Conservation (phyloP, 1,284 basidiomycete species). For the Afroboletus lepidellus region DNA sequence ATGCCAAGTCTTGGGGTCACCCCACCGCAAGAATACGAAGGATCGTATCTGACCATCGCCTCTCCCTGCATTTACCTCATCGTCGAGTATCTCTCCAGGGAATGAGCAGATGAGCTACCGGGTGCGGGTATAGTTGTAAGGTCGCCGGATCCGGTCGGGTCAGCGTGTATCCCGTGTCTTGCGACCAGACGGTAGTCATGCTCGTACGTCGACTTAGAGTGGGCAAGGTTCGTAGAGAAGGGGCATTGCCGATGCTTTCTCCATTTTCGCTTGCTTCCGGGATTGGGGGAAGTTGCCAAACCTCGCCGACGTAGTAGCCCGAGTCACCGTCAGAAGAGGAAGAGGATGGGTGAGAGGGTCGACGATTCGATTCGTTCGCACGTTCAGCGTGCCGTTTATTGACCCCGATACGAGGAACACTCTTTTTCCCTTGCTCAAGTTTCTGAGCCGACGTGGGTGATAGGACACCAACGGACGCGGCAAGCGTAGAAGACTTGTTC, state of each 20-base stretch:
- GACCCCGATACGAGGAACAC: slow-evolving; percentile 2
- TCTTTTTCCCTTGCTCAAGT: slow-evolving; percentile 13
- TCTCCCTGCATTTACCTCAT: background rate
- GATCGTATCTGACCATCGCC: slow-evolving; percentile 2
- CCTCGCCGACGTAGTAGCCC: slow-evolving; percentile 1
- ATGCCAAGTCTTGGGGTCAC: background rate
- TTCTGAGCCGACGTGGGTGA: background rate
- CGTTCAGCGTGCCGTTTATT: background rate
- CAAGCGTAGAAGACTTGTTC: slow-evolving; percentile 15
- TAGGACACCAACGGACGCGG: background rate
- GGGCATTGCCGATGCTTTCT: background rate
- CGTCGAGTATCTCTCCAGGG: background rate
- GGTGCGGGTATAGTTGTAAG: slow-evolving; percentile 2
- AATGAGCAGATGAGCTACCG: background rate
- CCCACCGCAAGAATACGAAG: background rate
- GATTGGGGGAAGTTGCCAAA: slow-evolving; percentile 11
- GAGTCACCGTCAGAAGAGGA: slow-evolving; percentile 8
- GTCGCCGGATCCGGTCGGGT: slow-evolving; percentile 7
- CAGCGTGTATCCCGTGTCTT: slow-evolving; percentile 19
- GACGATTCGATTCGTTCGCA: background rate
- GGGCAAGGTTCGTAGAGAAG: background rate
- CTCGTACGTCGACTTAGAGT: slow-evolving; percentile 16
- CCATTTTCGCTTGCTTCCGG: slow-evolving; percentile 9
- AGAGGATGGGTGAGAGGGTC: background rate
- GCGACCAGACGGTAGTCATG: slow-evolving; percentile 26